Evolutionary conservation across 2,329 filamentous ascomycete species (phyloP).

Genomic region (Trichoderma arundinaceum): DNA sequence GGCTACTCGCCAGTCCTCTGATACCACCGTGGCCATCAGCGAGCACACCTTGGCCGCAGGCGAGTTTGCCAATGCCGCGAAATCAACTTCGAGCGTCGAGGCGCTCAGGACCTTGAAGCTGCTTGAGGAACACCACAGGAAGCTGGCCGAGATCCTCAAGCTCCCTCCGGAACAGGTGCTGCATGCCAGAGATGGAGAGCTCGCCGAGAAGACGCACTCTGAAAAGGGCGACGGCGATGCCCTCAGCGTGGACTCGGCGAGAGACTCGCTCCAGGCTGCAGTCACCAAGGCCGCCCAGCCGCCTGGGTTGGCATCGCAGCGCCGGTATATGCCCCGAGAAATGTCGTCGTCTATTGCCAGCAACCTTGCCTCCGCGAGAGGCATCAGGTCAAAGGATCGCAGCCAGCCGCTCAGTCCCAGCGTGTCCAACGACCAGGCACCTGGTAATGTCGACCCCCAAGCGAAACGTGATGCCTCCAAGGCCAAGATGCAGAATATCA

Average conservation of each 20-base stretch:
- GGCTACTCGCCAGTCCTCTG: constrained; percentile 72
- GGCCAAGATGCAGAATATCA: constrained; percentile 61
- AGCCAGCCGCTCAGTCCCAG: constrained; percentile 73
- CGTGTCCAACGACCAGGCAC: constrained; percentile 74
- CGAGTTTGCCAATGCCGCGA: constrained; percentile 85
- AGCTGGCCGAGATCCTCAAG: constrained; percentile 80
- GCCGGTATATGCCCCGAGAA: constrained; percentile 66
- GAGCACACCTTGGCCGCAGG: constrained; percentile 88
- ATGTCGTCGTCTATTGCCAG: constrained; percentile 83
- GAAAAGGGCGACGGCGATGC: constrained; percentile 34
- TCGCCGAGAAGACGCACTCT: constrained; percentile 40
- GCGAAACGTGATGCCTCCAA: constrained; percentile 57
- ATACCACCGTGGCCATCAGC: constrained; percentile 81
- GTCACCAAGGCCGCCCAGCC: constrained; percentile 40
- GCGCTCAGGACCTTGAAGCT: constrained; percentile 83
- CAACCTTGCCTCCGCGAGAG: constrained; percentile 83
- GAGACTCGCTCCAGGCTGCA: constrained; percentile 36
- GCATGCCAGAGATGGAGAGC: constrained; percentile 40
- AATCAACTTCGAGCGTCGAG: constrained; percentile 69
- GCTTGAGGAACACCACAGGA: constrained; percentile 85
- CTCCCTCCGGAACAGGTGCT: constrained; percentile 60
- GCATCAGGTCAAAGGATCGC: constrained; percentile 70
- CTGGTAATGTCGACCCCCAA: constrained; percentile 69
- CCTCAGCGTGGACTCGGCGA: constrained; percentile 32
- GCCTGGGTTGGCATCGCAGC: constrained; percentile 48